phyloP scores from a whole-genome alignment of 306 rosid species.

The Pyrus communis region DNA sequence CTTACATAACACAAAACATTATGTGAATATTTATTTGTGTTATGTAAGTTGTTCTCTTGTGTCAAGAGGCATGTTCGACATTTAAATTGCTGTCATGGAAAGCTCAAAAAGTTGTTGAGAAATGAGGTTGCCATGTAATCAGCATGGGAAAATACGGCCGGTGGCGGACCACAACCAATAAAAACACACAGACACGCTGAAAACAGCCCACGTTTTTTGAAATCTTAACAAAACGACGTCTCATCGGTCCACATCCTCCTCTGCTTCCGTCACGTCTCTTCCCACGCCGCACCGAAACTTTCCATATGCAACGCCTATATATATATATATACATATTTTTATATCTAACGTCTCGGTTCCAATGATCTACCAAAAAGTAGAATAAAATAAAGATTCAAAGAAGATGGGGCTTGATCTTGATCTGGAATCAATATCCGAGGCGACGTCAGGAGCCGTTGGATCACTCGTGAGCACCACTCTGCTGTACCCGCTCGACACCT shows the following conservation, averaged over 20 bases:
- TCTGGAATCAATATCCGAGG: slow-evolving; percentile 93
- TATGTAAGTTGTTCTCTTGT: too few relatives aligned
- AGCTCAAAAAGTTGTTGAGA: neutral
- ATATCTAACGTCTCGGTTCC: neutral
- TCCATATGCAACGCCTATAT: neutral
- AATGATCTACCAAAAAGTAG: neutral
- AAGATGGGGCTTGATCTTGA: slow-evolving; percentile 52
- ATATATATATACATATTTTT: neutral
- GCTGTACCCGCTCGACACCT: slow-evolving; percentile 90
- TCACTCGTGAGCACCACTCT: slow-evolving; percentile 86
- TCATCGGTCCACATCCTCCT: neutral
- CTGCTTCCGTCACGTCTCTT: neutral
- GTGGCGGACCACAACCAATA: neutral
- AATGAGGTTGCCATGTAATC: neutral
- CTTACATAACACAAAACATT: too few relatives aligned
- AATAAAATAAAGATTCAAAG: neutral
- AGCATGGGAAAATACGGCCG: neutral
- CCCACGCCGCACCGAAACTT: neutral
- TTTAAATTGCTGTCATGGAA: neutral
- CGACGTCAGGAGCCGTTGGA: slow-evolving; percentile 97
- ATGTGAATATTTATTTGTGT: too few relatives aligned
- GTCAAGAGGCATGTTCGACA: neutral
- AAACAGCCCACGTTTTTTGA: slow-evolving; percentile 8
- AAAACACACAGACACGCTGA: neutral
- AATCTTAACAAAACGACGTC: slow-evolving; percentile 16